phyloP scores from a whole-genome alignment of 148 eudicot genomes.

The Rhododendron williamsianum region DNA sequence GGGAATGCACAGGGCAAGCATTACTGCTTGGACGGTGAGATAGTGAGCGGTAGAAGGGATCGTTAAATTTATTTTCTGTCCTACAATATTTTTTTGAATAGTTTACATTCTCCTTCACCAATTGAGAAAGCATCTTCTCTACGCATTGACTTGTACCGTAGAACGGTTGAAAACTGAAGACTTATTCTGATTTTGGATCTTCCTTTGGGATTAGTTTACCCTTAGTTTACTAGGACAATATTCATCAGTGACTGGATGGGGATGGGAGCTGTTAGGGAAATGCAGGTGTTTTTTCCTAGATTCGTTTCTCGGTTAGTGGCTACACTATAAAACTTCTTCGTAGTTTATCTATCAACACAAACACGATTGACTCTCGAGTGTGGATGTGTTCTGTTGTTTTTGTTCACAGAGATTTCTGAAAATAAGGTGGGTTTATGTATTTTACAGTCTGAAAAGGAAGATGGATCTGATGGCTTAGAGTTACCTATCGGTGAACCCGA shows the following conservation, averaged over 20 bases:
- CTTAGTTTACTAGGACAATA: not conserved
- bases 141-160: not conserved
- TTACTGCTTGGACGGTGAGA: not conserved
- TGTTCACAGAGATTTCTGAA: not conserved
- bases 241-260: not conserved
- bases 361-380: not conserved
- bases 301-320: not conserved
- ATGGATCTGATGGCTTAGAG: constrained; percentile 41
- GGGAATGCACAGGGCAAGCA: not conserved
- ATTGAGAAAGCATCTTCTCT: not conserved
- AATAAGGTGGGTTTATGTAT: not conserved
- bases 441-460: constrained; percentile 65
- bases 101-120: not conserved
- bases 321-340: not conserved
- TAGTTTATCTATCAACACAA: not conserved
- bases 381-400: not conserved
- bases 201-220: not conserved
- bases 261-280: not conserved
- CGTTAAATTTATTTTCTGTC: not conserved
- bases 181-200: not conserved
- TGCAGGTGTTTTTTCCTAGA: not conserved
- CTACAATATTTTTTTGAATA: not conserved
- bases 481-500: constrained; percentile 22
- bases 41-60: not conserved
- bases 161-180: not conserved